A percentile compares a stretch with the other conserved stretches of the same genome.
Evolutionary conservation across 176 grass and related monocot species (phyloP).

Genomic region (Avena sativa): DNA sequence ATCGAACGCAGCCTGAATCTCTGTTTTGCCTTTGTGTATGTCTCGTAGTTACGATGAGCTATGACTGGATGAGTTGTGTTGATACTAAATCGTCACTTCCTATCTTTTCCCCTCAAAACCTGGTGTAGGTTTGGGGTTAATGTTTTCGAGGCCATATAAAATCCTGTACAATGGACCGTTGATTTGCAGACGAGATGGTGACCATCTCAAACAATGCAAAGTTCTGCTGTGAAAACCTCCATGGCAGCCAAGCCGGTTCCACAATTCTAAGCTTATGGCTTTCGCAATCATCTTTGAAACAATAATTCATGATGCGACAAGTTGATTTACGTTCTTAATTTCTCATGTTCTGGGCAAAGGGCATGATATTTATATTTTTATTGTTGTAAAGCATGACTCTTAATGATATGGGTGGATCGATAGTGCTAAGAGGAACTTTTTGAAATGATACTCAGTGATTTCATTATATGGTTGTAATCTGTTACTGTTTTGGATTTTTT

Average conservation of each 20-base stretch:
- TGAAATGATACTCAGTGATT: not conserved
- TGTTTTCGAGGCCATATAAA: not conserved
- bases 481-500: not conserved
- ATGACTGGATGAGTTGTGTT: constrained; percentile 4
- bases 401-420: not conserved
- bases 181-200: not conserved
- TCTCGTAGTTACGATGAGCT: not conserved
- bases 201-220: not conserved
- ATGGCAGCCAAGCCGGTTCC: not conserved
- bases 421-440: not conserved
- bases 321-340: not conserved
- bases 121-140: constrained; percentile 15
- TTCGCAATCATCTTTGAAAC: not conserved
- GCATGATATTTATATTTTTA: constrained; percentile 1
- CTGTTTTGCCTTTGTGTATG: not conserved
- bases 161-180: constrained; percentile 1
- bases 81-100: not conserved
- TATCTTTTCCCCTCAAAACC: not conserved
- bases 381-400: not conserved
- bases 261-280: not conserved
- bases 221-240: not conserved
- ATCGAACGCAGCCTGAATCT: not conserved
- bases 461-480: not conserved
- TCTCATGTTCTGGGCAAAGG: constrained; percentile 16
- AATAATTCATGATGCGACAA: not conserved